Evolutionary conservation across 192 early-diverging fungal species (phyloP), one percentile per base, ranked within the genome.

Genomic region (Coemansia javaensis): DNA sequence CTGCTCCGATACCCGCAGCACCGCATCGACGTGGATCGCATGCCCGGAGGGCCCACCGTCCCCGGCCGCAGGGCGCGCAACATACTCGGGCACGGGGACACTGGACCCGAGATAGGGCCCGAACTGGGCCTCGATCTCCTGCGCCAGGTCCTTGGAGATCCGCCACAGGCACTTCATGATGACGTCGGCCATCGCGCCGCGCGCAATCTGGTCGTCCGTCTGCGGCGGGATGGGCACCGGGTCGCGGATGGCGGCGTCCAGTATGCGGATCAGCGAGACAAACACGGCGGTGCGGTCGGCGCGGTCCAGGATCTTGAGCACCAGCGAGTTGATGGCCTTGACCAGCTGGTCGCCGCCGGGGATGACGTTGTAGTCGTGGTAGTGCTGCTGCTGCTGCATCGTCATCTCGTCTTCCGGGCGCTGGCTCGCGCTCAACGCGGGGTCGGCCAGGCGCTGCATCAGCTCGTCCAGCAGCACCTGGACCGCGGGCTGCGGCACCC

Each of bases 111-210:
- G 78, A 5, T 84, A 68, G n/a, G 79, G 70, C 5, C 94, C 53
- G 27, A 69, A 76, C 24, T 81, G 72, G 7, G 71, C 54, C 5
- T 82, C 52, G 3, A 95, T 48, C 21, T 90, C 82, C 24, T 83
- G 66, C 23, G 86, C 79, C 40, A 98, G 74, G 5, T 82, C 63
- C 73, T 97, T 97, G 21, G 94, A 86, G 25, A 96, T 58, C 43
- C 94, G 93, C 97, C 97, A 99, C 34, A 99, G 52, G 44, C 97
- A 99, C 64, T 92, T 93, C 89, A 97, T 93, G 14, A 89, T 82
- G 25, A 96, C 64, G 57, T 98, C 92, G 23, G 84, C 88, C 57
- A 86, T 86, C 56, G 54, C 53, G 15, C 87, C 88, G 18, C 81
- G 77, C 53, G 88, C 66, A 14, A 77, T 56, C 0, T 73, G 58